Evolutionary conservation across 345 rosid genomes (phyloP).

Genomic region (sweet orange (Citrus sinensis)): DNA sequence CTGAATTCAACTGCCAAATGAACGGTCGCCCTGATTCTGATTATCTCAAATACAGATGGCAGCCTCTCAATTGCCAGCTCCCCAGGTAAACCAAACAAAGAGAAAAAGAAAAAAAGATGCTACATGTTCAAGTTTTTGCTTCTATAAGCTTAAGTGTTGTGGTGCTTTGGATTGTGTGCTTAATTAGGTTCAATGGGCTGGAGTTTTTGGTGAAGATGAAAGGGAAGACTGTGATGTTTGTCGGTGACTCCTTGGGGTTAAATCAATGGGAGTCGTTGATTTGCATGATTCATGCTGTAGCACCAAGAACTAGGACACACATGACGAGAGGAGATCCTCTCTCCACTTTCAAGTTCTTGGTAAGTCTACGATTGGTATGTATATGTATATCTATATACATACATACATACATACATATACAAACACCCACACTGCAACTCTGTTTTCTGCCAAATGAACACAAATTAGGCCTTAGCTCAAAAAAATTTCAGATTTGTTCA

Average conservation of each 20-base stretch:
- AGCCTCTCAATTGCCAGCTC: constrained; percentile 76
- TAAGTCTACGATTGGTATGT: constrained; percentile 9
- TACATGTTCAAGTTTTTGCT: background rate
- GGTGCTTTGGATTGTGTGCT: constrained; percentile 1
- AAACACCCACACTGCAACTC: too few species aligned
- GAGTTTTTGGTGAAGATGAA: constrained; percentile 65
- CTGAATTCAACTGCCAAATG: constrained; percentile 74
- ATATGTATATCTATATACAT: too few species aligned
- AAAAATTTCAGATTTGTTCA: too few species aligned
- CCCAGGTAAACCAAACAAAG: constrained; percentile 50
- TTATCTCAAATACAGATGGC: constrained; percentile 86
- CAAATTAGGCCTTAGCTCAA: too few species aligned
- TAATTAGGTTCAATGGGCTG: constrained; percentile 63
- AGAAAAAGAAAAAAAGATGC: background rate
- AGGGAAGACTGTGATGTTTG: constrained; percentile 80
- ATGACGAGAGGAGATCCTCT: constrained; percentile 66
- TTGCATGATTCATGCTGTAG: constrained; percentile 64
- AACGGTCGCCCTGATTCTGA: constrained; percentile 87
- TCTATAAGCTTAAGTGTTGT: background rate
- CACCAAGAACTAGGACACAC: constrained; percentile 50
- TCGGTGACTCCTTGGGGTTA: constrained; percentile 86
- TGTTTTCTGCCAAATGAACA: too few species aligned
- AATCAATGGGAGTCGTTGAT: constrained; percentile 94
- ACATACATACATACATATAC: too few species aligned
- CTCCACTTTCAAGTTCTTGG: constrained; percentile 76